Evolutionary conservation across 768 basidiomycete species (phyloP), one percentile per base, ranked within the genome.

Genomic region (Lactarius trivialis): DNA sequence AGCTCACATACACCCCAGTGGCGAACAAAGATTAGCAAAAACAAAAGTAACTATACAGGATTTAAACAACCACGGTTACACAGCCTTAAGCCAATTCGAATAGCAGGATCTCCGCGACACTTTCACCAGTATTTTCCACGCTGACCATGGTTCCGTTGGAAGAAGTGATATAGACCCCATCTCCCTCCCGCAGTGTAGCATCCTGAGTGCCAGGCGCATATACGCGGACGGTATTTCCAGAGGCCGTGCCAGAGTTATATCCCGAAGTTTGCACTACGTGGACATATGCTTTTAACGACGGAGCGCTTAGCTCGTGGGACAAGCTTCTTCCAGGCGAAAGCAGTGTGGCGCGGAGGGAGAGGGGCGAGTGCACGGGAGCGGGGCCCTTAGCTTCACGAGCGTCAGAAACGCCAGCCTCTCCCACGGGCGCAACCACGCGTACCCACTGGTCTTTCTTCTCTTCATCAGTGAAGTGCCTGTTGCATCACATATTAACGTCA

Each of bases 221-320:
- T 12, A 94, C 70, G 62, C 74, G 81, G 51, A 96, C 72, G n/a
- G 73, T 74, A 0, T 83, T 85, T 0, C 90, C 91, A 1, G 70
- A 73, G 0, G 85, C 79, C 39, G 73, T 69, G 1, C 78, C 77
- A 1, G 81, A 68, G 65, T 90, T 88, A 72, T 91, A 96, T 2
- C 93, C 93, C 33, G 85, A 85, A 7, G 81, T 89, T 77, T 96
- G 93, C 53, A 93, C 79, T 54, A 93, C 81, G 67, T 98, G 95
- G 28, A 96, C 74, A 70, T 94, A 96, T 3, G 82, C 87, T 69
- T 90, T 89, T 21, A 34, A 48, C 28, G 34, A 21, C 15, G 21
- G 17, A 56, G 77, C 78, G 48, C 64, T 68, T 28, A 60, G 60
- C 4, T 71, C 72, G 70, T 86, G 82, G 60, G 76, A 72, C 55